Evolutionary conservation across 2,329 filamentous ascomycete species (phyloP), one percentile per base, ranked within the genome.

Genomic region (Daldinia eschscholtzii): DNA sequence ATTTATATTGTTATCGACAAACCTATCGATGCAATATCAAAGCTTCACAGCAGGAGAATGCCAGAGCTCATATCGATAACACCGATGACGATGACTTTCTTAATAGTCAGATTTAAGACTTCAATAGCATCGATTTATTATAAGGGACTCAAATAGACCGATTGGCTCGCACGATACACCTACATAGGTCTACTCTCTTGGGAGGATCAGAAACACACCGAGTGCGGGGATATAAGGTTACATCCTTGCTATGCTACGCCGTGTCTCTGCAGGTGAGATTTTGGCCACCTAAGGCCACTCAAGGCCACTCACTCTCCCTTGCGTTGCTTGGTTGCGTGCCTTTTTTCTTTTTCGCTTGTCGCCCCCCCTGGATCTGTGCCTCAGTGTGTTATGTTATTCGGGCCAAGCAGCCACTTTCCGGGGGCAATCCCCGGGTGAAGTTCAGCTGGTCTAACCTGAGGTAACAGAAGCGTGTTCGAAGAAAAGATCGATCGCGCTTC

Each of bases 201-300:
- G 30, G 52, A 55, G 52, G 30, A 55, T 55, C 20, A 37, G 52
- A 37, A 55, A 55, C 33, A 55, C 52, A 55, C 52, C 52, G 30
- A 55, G 52, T 55, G 52, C 52, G 52, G 52, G 33, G 52, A 37
- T 55, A 18, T 26, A 18, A 37, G 10, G 52, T 37, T 35, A 15
- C 52, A 37, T 37, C 33, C 52, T 35, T 20, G 52, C n/a, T 12
- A 55, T 23, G 52, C 52, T 55, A 30, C 20, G 52, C 52, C 52
- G 52, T 55, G 52, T 55, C 30, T 55, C 18, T 55, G 30, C 52
- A 55, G n/a, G 18, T 37, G 12, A 37, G 52, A 23, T 12, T 55
- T 26, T 35, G 30, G 46, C 46, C 46, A 50, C 46, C 23, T 23
- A 35, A 35, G 7, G 10, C 30, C 30, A 37, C 12, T 15, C 35